Percentiles rank a stretch among this genome's conserved stretches.
These are phyloP conservation scores for Cyclocybe cylindracea DNA, from an alignment of 768 basidiomycete species.

Conservation along the genomic window DNA sequence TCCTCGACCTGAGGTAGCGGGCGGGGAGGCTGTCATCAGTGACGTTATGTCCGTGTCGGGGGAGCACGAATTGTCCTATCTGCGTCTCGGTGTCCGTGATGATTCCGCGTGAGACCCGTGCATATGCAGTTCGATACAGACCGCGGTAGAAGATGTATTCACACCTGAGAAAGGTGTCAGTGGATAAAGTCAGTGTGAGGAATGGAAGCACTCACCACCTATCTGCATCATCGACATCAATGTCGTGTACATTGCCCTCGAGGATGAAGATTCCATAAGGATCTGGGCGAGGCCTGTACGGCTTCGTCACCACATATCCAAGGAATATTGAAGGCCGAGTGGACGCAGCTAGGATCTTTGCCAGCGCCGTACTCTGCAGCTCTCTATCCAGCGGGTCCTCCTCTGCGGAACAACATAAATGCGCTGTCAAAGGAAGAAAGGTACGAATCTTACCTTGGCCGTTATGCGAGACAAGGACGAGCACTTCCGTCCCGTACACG, in stretches of 20 bases:
- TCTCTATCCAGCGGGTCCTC: slow-evolving; percentile 89
- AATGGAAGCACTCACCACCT: slow-evolving; percentile 53
- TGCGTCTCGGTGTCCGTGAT: slow-evolving; percentile 93
- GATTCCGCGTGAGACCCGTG: slow-evolving; percentile 75
- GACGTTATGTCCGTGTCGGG: slow-evolving; percentile 52
- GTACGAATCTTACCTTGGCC: slow-evolving; percentile 65
- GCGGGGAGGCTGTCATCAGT: slow-evolving; percentile 61
- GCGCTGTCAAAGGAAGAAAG: background rate
- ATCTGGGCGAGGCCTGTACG: slow-evolving; percentile 61
- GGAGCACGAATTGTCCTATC: slow-evolving; percentile 82
- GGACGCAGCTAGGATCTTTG: slow-evolving; percentile 73
- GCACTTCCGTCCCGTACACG: slow-evolving; percentile 73
- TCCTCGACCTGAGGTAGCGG: slow-evolving; percentile 65
- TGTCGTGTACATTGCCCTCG: slow-evolving; percentile 81
- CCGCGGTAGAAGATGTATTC: slow-evolving; percentile 90
- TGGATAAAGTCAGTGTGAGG: background rate
- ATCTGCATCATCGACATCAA: slow-evolving; percentile 71
- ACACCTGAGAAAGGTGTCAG: slow-evolving; percentile 53
- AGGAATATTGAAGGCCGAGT: slow-evolving; percentile 78
- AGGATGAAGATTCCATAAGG: slow-evolving; percentile 76
- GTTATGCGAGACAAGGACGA: slow-evolving; percentile 88
- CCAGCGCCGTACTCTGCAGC: slow-evolving; percentile 79
- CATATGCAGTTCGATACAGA: slow-evolving; percentile 78
- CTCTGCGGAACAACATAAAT: slow-evolving; percentile 45
- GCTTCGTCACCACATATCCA: slow-evolving; percentile 78